A percentile compares a stretch with the other conserved stretches of the same genome.
Conservation (phyloP, 139 green algal species). For the Tetraselmis striata region DNA sequence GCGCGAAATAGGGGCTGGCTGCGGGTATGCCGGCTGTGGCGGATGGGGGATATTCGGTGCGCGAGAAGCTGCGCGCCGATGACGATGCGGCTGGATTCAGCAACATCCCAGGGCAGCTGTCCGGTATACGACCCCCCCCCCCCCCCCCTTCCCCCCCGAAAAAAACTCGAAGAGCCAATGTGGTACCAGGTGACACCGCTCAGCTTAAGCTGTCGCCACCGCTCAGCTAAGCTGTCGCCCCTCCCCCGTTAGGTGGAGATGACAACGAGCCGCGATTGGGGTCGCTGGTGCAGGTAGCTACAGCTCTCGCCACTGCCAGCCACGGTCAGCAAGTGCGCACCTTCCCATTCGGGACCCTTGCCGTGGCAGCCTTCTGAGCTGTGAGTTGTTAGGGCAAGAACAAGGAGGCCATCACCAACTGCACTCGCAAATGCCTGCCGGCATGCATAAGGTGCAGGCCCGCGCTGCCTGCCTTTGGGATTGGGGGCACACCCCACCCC, state of each 20-base stretch:
- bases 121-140: not conserved
- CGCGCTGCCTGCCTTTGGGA: no score
- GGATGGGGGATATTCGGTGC: not conserved
- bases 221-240: no score
- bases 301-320: not conserved
- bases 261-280: not conserved
- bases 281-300: not conserved
- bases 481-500: no score
- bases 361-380: no score
- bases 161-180: no score
- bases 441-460: no score
- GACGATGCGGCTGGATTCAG: not conserved
- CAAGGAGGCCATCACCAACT: conserved; percentile 1
- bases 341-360: no score
- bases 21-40: not conserved
- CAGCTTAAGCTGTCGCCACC: no score
- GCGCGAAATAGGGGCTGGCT: not conserved
- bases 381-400: conserved; percentile 2
- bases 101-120: not conserved
- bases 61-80: not conserved
- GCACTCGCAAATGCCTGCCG: not conserved
- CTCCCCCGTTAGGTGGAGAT: no score
- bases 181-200: not conserved
- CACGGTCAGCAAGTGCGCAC: not conserved
- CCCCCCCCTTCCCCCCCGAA: not conserved